These are phyloP conservation scores for Hypoxylon sp. DNA, from an alignment of 2,329 filamentous ascomycete genomes.

Conservation along the genomic window DNA sequence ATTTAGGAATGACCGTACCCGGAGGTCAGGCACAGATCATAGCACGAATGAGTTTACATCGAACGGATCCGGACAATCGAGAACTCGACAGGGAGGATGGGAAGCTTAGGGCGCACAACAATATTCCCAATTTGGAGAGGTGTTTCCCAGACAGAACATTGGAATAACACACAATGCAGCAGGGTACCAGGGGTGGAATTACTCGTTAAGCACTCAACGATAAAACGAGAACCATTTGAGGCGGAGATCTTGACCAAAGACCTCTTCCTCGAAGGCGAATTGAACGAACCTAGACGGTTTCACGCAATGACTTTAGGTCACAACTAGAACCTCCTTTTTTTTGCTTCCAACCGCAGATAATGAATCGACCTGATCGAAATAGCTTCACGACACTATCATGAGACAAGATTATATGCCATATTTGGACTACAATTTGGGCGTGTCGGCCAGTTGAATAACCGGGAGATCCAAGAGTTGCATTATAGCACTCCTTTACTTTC, in stretches of 20 bases:
- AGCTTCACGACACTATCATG: conserved; percentile 8
- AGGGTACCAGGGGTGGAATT: conserved; percentile 3
- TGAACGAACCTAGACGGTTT: conserved; percentile 6
- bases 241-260: not conserved
- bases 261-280: not conserved
- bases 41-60: not conserved
- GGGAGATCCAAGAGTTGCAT: conserved; percentile 16
- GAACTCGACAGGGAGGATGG: not conserved
- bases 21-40: not conserved
- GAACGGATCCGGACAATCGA: not conserved
- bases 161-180: conserved; percentile 20
- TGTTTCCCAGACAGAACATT: conserved; percentile 3
- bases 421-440: conserved; percentile 37
- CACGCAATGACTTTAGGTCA: not conserved
- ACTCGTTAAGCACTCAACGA: conserved; percentile 5
- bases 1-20: conserved; percentile 6
- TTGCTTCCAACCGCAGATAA: conserved; percentile 6
- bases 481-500: conserved; percentile 22
- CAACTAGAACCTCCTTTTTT: conserved; percentile 6
- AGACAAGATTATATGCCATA: conserved; percentile 20
- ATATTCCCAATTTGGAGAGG: conserved; percentile 17
- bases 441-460: conserved; percentile 38
- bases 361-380: conserved; percentile 19
- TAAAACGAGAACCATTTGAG: conserved; percentile 11
- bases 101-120: not conserved